Evolutionary conservation across 2,329 filamentous ascomycete species (phyloP).

Genomic region (Thermothelomyces thermophilus): DNA sequence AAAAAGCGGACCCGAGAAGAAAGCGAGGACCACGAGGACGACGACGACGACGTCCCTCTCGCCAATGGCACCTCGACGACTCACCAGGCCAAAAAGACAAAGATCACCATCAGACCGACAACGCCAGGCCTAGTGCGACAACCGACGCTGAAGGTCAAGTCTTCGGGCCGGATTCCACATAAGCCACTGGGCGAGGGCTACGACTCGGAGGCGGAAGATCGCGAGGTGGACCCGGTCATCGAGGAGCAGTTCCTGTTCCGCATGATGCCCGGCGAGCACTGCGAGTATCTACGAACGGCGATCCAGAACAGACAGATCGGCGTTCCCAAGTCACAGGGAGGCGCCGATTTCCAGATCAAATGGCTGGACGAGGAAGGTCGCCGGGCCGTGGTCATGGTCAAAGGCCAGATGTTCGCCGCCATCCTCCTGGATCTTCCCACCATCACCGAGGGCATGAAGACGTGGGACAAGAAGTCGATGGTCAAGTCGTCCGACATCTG

Average conservation of each 20-base stretch:
- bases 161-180: constrained; percentile 56
- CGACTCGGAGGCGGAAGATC: constrained; percentile 90
- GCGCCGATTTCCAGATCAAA: constrained; percentile 71
- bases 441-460: constrained; percentile 87
- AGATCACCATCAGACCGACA: constrained; percentile 38
- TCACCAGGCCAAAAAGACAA: constrained; percentile 46
- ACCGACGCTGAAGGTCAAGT: constrained; percentile 31
- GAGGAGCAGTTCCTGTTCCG: constrained; percentile 87
- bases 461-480: constrained; percentile 80
- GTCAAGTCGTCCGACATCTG: constrained; percentile 85
- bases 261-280: constrained; percentile 79
- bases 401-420: constrained; percentile 66
- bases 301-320: constrained; percentile 53
- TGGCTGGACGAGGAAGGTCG: constrained; percentile 71
- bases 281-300: constrained; percentile 62
- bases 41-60: constrained; percentile 31
- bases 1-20: constrained; percentile 58
- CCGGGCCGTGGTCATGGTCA: constrained; percentile 65
- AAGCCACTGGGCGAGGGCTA: constrained; percentile 81
- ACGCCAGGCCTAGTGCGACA: constrained; percentile 36
- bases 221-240: constrained; percentile 77
- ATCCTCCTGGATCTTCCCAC: constrained; percentile 78
- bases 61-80: constrained; percentile 27
- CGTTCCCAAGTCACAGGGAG: constrained; percentile 52
- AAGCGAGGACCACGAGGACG: constrained; percentile 45